Evolutionary conservation across 2,329 filamentous ascomycete species (phyloP).

Genomic region (Apiospora hydei): DNA sequence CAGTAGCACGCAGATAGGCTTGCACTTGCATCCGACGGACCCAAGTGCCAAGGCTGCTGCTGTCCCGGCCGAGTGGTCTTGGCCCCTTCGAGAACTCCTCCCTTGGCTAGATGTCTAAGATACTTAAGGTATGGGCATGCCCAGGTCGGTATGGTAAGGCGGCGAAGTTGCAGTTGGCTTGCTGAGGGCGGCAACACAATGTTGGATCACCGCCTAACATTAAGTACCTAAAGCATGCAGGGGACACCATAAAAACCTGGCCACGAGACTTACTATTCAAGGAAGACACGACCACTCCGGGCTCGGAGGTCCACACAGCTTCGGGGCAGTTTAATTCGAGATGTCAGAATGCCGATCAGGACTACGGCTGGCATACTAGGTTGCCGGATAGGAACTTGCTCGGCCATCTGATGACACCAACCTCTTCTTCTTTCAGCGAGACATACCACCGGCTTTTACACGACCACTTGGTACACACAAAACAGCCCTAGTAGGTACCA

Average conservation of each 20-base stretch:
- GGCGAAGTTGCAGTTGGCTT: background rate
- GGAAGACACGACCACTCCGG: background rate
- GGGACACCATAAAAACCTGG: background rate
- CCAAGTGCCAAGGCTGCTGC: background rate
- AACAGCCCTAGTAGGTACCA: too few species aligned
- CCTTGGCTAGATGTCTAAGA: background rate
- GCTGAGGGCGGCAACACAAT: background rate
- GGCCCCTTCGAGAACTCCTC: background rate
- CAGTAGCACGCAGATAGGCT: background rate
- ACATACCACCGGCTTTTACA: background rate
- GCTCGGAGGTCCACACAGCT: slow-evolving; percentile 7
- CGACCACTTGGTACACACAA: background rate
- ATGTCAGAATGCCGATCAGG: slow-evolving; percentile 10
- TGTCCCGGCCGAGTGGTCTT: slow-evolving; percentile 8
- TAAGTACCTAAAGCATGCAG: too few species aligned
- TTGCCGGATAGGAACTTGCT: background rate
- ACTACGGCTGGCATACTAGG: background rate
- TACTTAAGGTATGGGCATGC: background rate
- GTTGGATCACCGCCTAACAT: background rate
- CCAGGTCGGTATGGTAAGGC: background rate
- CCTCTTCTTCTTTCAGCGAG: background rate
- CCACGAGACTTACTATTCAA: too few species aligned
- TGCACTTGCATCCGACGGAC: background rate
- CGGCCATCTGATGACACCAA: background rate
- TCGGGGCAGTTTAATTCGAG: background rate